Conservation (phyloP, 805 yeast genomes). For the Metschnikowia lachancei region DNA sequence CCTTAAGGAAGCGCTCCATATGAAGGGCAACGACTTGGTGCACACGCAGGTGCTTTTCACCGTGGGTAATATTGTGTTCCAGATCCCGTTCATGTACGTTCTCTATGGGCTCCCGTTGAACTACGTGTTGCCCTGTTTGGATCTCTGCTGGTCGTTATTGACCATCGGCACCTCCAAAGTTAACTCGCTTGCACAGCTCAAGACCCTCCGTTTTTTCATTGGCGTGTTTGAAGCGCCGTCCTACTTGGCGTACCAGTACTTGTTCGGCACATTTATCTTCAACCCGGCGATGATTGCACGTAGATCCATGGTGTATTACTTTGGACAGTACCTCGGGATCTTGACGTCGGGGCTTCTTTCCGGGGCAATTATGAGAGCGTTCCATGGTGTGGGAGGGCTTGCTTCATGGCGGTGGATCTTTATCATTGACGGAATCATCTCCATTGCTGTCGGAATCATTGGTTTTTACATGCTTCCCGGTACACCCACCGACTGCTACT, state of each 20-base stretch:
- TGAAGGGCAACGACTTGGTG: slow-evolving; percentile 31
- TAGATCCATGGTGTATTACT: slow-evolving; percentile 27
- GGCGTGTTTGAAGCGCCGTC: slow-evolving; percentile 29
- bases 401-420: slow-evolving; percentile 22
- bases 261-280: slow-evolving; percentile 26
- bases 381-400: slow-evolving; percentile 14
- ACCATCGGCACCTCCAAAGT: slow-evolving; percentile 24
- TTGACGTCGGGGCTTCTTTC: slow-evolving; percentile 30
- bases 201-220: slow-evolving; percentile 27
- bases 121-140: slow-evolving; percentile 22
- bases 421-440: slow-evolving; percentile 19
- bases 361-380: slow-evolving; percentile 20
- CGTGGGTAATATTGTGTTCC: slow-evolving; percentile 27
- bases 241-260: slow-evolving; percentile 28
- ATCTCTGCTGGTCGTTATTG: slow-evolving; percentile 24
- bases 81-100: slow-evolving; percentile 26
- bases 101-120: slow-evolving; percentile 25
- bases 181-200: slow-evolving; percentile 20
- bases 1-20: slow-evolving; percentile 22
- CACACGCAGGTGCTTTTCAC: slow-evolving; percentile 26
- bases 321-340: slow-evolving; percentile 31
- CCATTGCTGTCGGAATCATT: slow-evolving; percentile 17
- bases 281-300: slow-evolving; percentile 26
- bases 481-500: slow-evolving; percentile 20
- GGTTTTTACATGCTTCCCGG: slow-evolving; percentile 24